phyloP scores from a whole-genome alignment of 176 grass and related monocot species.

The Carex scoparia region DNA sequence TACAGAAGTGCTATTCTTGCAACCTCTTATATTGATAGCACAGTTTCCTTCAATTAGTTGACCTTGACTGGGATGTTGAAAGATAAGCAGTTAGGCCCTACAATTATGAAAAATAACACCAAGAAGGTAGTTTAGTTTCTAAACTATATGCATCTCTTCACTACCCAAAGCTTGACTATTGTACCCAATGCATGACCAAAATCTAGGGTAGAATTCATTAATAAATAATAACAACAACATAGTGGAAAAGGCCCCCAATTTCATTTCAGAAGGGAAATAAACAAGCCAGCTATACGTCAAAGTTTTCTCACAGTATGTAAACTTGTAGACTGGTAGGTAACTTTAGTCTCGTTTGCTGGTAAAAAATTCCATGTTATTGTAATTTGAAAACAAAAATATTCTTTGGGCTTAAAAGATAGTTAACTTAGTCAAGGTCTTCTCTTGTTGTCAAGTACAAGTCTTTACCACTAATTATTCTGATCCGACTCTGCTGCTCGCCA shows the following conservation, averaged over 20 bases:
- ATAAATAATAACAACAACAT: not conserved
- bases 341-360: too few relatives aligned
- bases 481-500: too few relatives aligned
- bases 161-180: not conserved
- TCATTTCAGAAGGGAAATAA: not conserved
- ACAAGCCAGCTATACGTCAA: not conserved
- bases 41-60: not conserved
- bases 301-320: not conserved
- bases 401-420: not conserved
- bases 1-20: not conserved
- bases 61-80: not conserved
- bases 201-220: not conserved
- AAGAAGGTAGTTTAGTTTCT: not conserved
- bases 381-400: not conserved
- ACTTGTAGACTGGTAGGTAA: not conserved
- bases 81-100: not conserved
- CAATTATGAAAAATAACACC: not conserved
- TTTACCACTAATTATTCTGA: too few relatives aligned
- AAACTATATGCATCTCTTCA: not conserved
- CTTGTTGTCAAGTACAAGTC: not conserved
- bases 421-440: constrained; percentile 21
- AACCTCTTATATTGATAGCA: not conserved
- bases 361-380: not conserved
- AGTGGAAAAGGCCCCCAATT: not conserved
- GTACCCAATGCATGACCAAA: not conserved